Conservation (phyloP, 1,284 basidiomycete species). For the Ganoderma resinaceum region DNA sequence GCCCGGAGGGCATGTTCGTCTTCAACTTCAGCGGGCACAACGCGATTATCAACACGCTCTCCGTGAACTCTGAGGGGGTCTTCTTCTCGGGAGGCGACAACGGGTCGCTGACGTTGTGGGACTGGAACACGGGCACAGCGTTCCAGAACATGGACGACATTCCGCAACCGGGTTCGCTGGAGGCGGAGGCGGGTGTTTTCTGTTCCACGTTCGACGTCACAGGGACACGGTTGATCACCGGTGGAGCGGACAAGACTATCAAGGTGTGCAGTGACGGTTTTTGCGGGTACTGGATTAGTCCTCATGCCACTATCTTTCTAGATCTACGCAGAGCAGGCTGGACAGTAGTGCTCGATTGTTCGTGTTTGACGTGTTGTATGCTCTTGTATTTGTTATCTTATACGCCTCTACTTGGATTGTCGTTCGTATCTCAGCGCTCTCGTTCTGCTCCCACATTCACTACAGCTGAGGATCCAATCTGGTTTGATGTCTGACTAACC, state of each 20-base stretch:
- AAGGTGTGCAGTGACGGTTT: conserved; percentile 60
- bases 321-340: conserved; percentile 57
- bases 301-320: conserved; percentile 27
- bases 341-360: conserved; percentile 15
- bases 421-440: background rate
- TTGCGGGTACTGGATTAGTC: background rate
- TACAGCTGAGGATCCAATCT: background rate
- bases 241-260: conserved; percentile 98
- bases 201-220: conserved; percentile 97
- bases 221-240: conserved; percentile 94
- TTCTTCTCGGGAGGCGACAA: conserved; percentile 97
- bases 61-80: conserved; percentile 95
- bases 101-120: conserved; percentile 90
- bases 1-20: conserved; percentile 94
- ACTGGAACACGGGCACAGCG: conserved; percentile 92
- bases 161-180: conserved; percentile 95
- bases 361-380: conserved; percentile 11
- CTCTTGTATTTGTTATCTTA: background rate
- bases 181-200: conserved; percentile 95
- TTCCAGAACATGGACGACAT: conserved; percentile 96
- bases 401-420: background rate
- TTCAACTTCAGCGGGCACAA: conserved; percentile 97
- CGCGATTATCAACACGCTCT: conserved; percentile 96
- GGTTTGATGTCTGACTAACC: background rate
- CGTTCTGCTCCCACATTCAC: background rate